Base-by-base conservation (phyloP, 2,329 filamentous ascomycete genomes). In the Penicillium sclerotiorum region DNA sequence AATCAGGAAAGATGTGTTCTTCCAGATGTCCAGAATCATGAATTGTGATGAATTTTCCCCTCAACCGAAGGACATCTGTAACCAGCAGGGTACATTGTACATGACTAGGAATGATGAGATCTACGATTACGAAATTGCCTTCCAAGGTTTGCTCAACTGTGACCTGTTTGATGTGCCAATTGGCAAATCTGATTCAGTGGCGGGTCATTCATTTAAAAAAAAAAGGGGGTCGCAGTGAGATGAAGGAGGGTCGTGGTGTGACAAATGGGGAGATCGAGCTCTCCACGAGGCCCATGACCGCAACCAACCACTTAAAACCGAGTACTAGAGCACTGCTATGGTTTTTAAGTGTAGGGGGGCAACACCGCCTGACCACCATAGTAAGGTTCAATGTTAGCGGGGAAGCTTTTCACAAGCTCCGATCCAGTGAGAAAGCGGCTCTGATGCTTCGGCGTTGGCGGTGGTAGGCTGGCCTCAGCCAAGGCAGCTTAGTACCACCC, bases 301-400 rank as follows among this genome's bases (percentile, higher is more conserved):
- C 43, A 49, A 52, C 30, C 46, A 32, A 48, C 46, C 40, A 47
- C 15, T 12, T 36, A 13, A 44, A 51, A 17, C 22, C 30, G 33
- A 52, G 20, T 8, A 21, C 3, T 17, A n/a, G n/a, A n/a, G n/a
- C n/a, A n/a, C n/a, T n/a, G n/a, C n/a, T n/a, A n/a, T n/a, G n/a
- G n/a, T n/a, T n/a, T n/a, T n/a, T n/a, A n/a, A n/a, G n/a, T n/a
- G 5, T 13, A 11, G 28, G 36, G 57, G 47, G 55, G 57, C 57
- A 52, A 60, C 37, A 57, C 39, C 56, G 47, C 45, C 51, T 61
- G 57, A 60, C 55, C 35, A 11, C n/a, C n/a, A n/a, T n/a, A n/a
- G n/a, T n/a, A n/a, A n/a, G n/a, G n/a, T n/a, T 18, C 39, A 41
- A 52, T 23, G 42, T 57, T 60, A 47, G 49, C 49, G 53, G 55